A percentile compares a stretch with the other conserved stretches of the same genome.
Evolutionary conservation across 1,139 yeast species (phyloP).

Genomic region (Suhomyces yuchorum): DNA sequence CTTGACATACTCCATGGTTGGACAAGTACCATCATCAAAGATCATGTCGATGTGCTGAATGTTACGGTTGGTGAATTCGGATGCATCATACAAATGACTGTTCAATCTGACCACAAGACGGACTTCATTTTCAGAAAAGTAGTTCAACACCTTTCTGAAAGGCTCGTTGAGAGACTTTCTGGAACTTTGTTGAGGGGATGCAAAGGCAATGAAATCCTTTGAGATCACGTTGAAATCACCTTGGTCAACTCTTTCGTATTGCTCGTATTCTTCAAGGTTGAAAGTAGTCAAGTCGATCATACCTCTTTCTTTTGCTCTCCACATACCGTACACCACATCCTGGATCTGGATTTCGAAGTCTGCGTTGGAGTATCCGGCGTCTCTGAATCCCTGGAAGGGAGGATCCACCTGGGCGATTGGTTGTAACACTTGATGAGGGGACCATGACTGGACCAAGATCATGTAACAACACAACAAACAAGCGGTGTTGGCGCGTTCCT

Average conservation of each 20-base stretch:
- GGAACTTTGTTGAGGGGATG: slow-evolving; percentile 84
- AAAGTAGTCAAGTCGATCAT: slow-evolving; percentile 86
- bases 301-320: slow-evolving; percentile 97
- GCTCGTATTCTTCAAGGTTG: slow-evolving; percentile 90
- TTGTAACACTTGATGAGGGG: slow-evolving; percentile 95
- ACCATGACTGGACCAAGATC: slow-evolving; percentile 96
- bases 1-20: slow-evolving; percentile 88
- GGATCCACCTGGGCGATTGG: slow-evolving; percentile 93
- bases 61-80: slow-evolving; percentile 78
- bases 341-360: slow-evolving; percentile 93
- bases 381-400: slow-evolving; percentile 92
- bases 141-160: slow-evolving; percentile 76
- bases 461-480: slow-evolving; percentile 91
- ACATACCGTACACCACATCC: slow-evolving; percentile 91
- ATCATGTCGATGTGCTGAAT: slow-evolving; percentile 93
- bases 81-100: slow-evolving; percentile 84
- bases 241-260: slow-evolving; percentile 92
- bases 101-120: slow-evolving; percentile 89
- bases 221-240: slow-evolving; percentile 93
- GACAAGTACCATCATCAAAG: slow-evolving; percentile 98
- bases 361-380: slow-evolving; percentile 95
- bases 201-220: slow-evolving; percentile 95
- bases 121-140: slow-evolving; percentile 71
- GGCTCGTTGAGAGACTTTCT: slow-evolving; percentile 63
- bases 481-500: slow-evolving; percentile 90